These are phyloP conservation scores for Coemansia sp. DNA, from an alignment of 192 early-diverging fungal species.

Conservation along the genomic window DNA sequence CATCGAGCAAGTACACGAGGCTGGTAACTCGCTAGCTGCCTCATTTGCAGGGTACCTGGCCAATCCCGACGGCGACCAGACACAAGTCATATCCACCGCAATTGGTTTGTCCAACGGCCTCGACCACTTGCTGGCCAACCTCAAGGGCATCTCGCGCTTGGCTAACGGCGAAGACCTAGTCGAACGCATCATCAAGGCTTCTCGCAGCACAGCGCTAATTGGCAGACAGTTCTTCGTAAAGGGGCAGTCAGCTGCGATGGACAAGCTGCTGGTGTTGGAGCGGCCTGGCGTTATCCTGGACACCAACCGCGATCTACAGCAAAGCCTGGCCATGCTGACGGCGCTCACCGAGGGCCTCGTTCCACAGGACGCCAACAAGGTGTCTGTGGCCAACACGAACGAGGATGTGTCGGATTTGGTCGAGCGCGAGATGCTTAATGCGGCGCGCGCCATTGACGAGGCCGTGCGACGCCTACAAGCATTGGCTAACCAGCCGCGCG, in stretches of 20 bases:
- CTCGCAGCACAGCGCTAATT: slow-evolving; percentile 66
- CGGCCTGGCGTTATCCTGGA: slow-evolving; percentile 76
- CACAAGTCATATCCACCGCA: slow-evolving; percentile 80
- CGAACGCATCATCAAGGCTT: slow-evolving; percentile 74
- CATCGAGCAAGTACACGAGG: slow-evolving; percentile 79
- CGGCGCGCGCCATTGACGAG: slow-evolving; percentile 89
- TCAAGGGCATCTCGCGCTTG: slow-evolving; percentile 87
- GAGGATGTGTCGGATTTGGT: slow-evolving; percentile 91
- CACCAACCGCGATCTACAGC: slow-evolving; percentile 75
- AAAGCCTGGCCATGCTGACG: slow-evolving; percentile 71
- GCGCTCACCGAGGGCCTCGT: slow-evolving; percentile 78
- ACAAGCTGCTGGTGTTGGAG: slow-evolving; percentile 62
- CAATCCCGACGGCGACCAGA: slow-evolving; percentile 75
- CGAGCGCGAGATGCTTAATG: slow-evolving; percentile 90
- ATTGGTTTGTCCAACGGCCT: slow-evolving; percentile 80
- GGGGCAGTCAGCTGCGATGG: slow-evolving; percentile 76
- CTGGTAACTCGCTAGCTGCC: slow-evolving; percentile 64
- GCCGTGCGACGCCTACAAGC: slow-evolving; percentile 81
- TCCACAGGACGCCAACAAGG: slow-evolving; percentile 55
- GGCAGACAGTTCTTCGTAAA: slow-evolving; percentile 82
- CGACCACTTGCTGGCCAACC: slow-evolving; percentile 79
- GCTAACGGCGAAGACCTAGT: slow-evolving; percentile 77
- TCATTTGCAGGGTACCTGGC: slow-evolving; percentile 57
- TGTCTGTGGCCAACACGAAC: slow-evolving; percentile 49
- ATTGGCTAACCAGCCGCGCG: slow-evolving; percentile 76